Base-by-base conservation (phyloP, 1,139 yeast genomes). In the Yamadazyma siamensis region DNA sequence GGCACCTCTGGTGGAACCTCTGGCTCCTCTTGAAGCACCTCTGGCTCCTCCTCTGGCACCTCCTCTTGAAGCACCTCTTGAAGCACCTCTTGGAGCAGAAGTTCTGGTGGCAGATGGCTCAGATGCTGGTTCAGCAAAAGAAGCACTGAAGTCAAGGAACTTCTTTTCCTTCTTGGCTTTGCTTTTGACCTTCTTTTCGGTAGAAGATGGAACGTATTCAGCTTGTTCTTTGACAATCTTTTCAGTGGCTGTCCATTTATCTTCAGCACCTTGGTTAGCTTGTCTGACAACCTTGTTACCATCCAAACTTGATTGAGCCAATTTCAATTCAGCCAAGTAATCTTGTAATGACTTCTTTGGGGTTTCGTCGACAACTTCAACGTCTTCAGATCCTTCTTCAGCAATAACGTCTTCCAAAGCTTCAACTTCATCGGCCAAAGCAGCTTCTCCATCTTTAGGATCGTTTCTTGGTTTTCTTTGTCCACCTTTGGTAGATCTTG, bases 401-500 rank as follows among this genome's bases (percentile, higher is more conserved):
- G 65, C 75, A 37, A 56, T 65, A 41, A 84, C 87, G 48, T 79
- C 82, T 42, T 59, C 71, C 44, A 67, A 77, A 44, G 71, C 88
- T 54, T 77, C 85, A 41, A 59, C 59, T 65, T 80, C 86, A 45
- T 78, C 80, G 45, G 71, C 80, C 38, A 57, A 52, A 32, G 38
- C 39, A 15, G 34, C 40, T 57, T 73, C 78, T 52, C 69, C 71
- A 62, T 79, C 79, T 59, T 79, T 80, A 53, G 88, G 94, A 89
- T 38, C 73, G 71, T 68, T 80, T 83, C 63, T 74, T 76, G 56
- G 81, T 72, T 66, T 83, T 81, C 82, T 88, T 88, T 52, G 71
- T 71, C 88, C 96, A 52, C 80, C 66, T 75, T 81, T 83, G 56
- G 81, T 86, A 46, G 84, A 57, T 75, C 85, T 84, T 47, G 89